These are phyloP conservation scores for Cnidoscolus chayamansa DNA, from an alignment of 441 rosid species.

Conservation along the genomic window DNA sequence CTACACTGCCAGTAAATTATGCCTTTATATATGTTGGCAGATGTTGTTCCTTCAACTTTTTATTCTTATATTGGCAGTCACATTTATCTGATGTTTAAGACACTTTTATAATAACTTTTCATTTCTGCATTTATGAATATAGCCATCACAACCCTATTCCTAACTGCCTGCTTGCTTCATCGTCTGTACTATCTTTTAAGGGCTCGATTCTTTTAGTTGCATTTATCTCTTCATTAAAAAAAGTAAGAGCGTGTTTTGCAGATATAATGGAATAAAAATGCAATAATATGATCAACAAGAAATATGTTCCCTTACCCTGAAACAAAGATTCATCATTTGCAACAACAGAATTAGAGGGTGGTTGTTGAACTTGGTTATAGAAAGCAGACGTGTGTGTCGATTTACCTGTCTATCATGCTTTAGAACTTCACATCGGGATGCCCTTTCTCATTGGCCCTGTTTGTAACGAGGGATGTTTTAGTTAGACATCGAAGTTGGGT, in stretches of 20 bases:
- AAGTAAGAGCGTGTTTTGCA: not conserved
- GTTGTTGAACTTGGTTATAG: not conserved
- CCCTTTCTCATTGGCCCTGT: not conserved
- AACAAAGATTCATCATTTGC: not conserved
- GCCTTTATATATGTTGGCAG: not conserved
- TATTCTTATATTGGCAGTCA: not conserved
- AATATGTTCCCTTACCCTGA: not conserved
- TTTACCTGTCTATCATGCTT: not conserved
- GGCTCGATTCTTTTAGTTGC: not conserved
- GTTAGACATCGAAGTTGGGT: not conserved
- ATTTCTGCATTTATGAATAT: not conserved
- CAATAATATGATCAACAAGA: too few species aligned
- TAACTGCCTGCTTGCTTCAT: not conserved
- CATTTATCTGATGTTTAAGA: not conserved
- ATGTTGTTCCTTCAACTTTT: not conserved
- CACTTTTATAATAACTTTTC: not conserved
- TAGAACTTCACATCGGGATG: not conserved
- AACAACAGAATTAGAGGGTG: not conserved
- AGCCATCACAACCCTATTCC: not conserved
- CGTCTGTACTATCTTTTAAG: not conserved
- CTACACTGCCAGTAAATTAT: not conserved
- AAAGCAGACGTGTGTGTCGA: not conserved
- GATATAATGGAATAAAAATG: not conserved
- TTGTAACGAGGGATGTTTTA: not conserved
- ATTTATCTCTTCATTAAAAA: not conserved